Base-by-base conservation (phyloP, 768 basidiomycete species). In the Psilocybe tampanensis region DNA sequence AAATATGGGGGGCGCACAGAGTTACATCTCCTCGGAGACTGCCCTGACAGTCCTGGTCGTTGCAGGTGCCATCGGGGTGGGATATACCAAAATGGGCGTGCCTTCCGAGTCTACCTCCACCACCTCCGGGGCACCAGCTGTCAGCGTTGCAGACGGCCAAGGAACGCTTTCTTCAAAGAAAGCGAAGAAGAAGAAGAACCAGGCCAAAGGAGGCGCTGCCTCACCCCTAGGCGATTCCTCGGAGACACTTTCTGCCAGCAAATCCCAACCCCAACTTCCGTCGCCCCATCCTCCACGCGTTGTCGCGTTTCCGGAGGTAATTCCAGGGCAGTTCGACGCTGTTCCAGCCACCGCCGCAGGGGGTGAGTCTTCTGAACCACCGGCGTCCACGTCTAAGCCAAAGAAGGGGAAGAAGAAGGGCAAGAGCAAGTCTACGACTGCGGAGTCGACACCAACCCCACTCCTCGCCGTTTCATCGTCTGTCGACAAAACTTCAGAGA, bases 291-390 rank as follows among this genome's bases (percentile, higher is more conserved):
- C 19, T 33, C 41, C 51, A 58, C 62, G 50, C 54, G 68, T 68
- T 22, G 73, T 73, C 18, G 52, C 73, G 17, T 73, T 73, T 60
- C 72, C 78, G 13, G 58, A 71, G 5, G 71, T 72, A 49, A 68
- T 84, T 19, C 82, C 83, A 4, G 82, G 83, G 4, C 72, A 71
- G 41, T 80, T 84, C 63, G 77, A 79, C 29, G 13, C 24, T 21
- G 22, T 47, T 43, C 47, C 52, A 18, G n/a, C 8, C 45, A 45
- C 63, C 19, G 23, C 53, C 8, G 32, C 59, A 47, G 48, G 45
- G 13, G 49, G 59, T 36, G 62, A 63, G 22, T 22, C 50, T 1
- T 65, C 64, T 26, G 51, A 44, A 13, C 36, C 6, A 33, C 47
- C 34, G 23, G 15, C 52, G 17, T 17, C 58, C 18, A 33, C 22